Conservation (phyloP, 108 stramenopile genomes). For the Nitzschia sp. region DNA sequence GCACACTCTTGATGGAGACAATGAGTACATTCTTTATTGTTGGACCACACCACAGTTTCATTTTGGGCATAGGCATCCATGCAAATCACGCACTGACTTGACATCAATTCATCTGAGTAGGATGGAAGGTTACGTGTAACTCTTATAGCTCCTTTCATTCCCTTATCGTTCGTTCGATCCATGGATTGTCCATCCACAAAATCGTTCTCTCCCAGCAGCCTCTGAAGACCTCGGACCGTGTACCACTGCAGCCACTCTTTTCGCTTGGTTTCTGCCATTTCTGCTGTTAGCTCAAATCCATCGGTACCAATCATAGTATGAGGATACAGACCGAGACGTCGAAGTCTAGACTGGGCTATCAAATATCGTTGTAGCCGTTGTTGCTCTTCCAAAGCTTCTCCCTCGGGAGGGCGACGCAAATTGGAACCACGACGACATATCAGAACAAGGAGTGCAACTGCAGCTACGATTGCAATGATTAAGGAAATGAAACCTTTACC, state of each 20-base stretch:
- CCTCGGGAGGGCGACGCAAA: background rate
- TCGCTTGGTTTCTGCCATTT: background rate
- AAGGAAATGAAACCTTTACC: too few species aligned
- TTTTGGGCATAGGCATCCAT: constrained; percentile 46
- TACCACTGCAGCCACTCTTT: background rate
- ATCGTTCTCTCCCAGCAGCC: background rate
- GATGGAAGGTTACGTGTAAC: background rate
- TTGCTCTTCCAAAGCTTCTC: background rate
- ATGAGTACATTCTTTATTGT: constrained; percentile 42
- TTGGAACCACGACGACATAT: background rate
- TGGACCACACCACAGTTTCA: constrained; percentile 44
- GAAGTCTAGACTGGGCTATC: background rate
- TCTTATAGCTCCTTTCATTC: background rate
- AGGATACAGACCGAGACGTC: background rate
- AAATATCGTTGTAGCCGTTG: background rate
- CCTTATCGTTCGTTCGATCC: background rate
- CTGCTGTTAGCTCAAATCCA: background rate
- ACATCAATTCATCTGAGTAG: background rate
- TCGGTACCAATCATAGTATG: background rate
- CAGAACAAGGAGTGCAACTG: background rate
- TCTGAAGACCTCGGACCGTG: background rate
- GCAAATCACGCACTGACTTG: constrained; percentile 45
- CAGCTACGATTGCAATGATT: too few species aligned
- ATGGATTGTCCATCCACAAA: constrained; percentile 1
- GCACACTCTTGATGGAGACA: constrained; percentile 61